Percentiles rank a stretch among this genome's conserved stretches.
Conservation (phyloP, 805 yeast genomes). For the Cyberlindnera subsufficiens region DNA sequence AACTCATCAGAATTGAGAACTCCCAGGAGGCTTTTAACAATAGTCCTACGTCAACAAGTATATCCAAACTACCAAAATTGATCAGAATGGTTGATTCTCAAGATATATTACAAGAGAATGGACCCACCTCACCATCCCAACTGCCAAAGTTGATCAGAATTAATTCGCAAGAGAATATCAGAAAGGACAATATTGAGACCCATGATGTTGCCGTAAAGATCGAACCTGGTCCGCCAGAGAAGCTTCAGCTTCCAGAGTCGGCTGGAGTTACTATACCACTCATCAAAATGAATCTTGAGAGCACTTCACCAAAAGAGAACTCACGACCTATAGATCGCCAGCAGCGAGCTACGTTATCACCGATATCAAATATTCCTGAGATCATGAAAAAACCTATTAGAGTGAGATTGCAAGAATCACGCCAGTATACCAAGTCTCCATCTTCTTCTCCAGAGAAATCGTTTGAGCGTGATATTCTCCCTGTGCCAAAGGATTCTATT, state of each 20-base stretch:
- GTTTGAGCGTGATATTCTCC: too few species aligned
- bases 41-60: not conserved
- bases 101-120: too few species aligned
- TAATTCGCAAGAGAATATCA: not conserved
- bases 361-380: too few species aligned
- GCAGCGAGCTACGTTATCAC: too few species aligned
- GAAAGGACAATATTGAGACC: not conserved
- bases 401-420: not conserved
- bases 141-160: not conserved
- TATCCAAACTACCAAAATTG: conserved; percentile 10
- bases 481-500: too few species aligned
- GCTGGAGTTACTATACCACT: not conserved
- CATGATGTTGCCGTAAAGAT: not conserved
- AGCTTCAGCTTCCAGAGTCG: too few species aligned
- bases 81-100: conserved; percentile 1
- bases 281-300: not conserved
- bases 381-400: too few species aligned
- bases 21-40: too few species aligned
- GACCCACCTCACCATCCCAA: not conserved
- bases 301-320: not conserved
- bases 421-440: not conserved
- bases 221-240: not conserved
- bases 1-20: too few species aligned
- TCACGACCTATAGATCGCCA: too few species aligned
- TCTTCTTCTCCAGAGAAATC: conserved; percentile 14